Evolutionary conservation across 257 asterid genomes (phyloP).

Genomic region (Craterostigma plantagineum): DNA sequence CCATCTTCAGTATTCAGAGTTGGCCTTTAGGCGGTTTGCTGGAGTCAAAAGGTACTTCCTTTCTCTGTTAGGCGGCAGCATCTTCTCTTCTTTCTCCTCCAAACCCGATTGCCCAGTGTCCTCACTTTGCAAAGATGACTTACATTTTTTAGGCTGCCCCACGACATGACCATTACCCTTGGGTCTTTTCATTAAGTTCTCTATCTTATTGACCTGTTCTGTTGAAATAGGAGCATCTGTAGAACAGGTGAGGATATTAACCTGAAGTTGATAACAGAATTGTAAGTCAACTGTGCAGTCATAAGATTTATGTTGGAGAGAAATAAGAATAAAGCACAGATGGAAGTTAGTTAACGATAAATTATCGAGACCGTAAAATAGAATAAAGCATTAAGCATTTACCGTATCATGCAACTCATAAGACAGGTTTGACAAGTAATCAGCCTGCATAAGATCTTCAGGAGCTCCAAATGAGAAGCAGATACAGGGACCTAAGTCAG

Average conservation of each 20-base stretch:
- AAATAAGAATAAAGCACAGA: no score
- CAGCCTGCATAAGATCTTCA: constrained; percentile 51
- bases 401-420: constrained; percentile 82
- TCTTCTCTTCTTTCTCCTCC: constrained; percentile 36
- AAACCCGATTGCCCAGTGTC: constrained; percentile 64
- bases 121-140: constrained; percentile 56
- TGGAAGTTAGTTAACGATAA: no score
- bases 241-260: constrained; percentile 79
- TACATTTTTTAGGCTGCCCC: constrained; percentile 46
- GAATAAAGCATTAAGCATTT: constrained; percentile 10
- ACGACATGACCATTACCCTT: constrained; percentile 20
- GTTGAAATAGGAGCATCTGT: constrained; percentile 53
- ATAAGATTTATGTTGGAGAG: no score
- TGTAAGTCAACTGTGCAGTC: constrained; percentile 10
- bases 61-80: constrained; percentile 27
- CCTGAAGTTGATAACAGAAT: constrained; percentile 38
- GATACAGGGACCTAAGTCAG: constrained; percentile 71
- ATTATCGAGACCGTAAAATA: constrained; percentile 4
- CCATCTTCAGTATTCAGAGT: no score
- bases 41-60: constrained; percentile 35
- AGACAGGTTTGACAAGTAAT: constrained; percentile 53
- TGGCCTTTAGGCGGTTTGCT: constrained; percentile 10
- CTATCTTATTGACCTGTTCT: constrained; percentile 50
- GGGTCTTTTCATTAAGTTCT: constrained; percentile 34
- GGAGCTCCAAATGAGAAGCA: constrained; percentile 65